phyloP scores from a whole-genome alignment of 352 stramenopile genomes.

The Phytophthora europaea region DNA sequence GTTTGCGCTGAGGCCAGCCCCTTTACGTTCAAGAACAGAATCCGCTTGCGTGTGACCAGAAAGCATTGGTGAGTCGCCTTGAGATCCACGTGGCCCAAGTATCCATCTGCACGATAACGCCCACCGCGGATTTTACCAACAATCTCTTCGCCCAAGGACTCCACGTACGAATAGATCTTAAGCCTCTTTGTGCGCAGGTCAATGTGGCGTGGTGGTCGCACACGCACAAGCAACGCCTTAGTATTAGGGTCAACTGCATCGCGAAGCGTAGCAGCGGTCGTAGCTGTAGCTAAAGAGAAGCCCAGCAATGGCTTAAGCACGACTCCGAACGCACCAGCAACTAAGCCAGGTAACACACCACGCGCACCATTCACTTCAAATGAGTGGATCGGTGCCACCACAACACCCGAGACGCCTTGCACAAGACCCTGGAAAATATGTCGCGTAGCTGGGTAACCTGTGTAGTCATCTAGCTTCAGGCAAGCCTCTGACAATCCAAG shows the following conservation, averaged over 20 bases:
- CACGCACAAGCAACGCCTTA: constrained; percentile 80
- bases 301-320: constrained; percentile 86
- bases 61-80: constrained; percentile 81
- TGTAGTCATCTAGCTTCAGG: constrained; percentile 91
- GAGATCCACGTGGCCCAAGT: constrained; percentile 84
- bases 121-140: constrained; percentile 83
- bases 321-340: constrained; percentile 84
- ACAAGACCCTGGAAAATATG: constrained; percentile 91
- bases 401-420: constrained; percentile 85
- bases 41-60: constrained; percentile 85
- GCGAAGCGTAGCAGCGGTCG: constrained; percentile 78
- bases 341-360: constrained; percentile 80
- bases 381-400: constrained; percentile 86
- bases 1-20: constrained; percentile 38
- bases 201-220: constrained; percentile 84
- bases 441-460: constrained; percentile 82
- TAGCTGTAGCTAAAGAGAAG: constrained; percentile 79
- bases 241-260: constrained; percentile 85
- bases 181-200: constrained; percentile 81
- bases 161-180: constrained; percentile 90
- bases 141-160: constrained; percentile 90
- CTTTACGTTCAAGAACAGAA: constrained; percentile 84
- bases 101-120: constrained; percentile 82
- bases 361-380: constrained; percentile 82
- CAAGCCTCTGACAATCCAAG: constrained; percentile 88